phyloP scores from a whole-genome alignment of 106 monocot genomes.

The Allium sativum region DNA sequence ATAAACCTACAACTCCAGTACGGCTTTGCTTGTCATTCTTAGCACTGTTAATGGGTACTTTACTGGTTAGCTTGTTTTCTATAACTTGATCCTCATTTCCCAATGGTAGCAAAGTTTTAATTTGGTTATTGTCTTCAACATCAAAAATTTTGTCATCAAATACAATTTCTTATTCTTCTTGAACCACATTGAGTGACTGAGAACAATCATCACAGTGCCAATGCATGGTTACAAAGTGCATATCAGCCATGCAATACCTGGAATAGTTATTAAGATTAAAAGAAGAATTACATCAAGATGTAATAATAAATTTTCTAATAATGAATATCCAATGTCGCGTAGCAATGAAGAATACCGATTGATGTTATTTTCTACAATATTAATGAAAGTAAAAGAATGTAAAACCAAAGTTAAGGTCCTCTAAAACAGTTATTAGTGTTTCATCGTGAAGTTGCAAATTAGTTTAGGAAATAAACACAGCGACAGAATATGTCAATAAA shows the following conservation, averaged over 20 bases:
- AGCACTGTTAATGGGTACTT: neutral
- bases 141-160: neutral
- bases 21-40: neutral
- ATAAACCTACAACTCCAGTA: neutral
- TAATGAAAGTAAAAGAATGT: no score
- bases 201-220: neutral
- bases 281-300: no score
- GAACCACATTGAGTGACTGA: neutral
- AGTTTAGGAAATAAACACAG: no score
- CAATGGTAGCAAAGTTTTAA: neutral
- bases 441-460: no score
- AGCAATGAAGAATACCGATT: no score
- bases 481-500: no score
- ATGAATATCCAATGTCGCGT: no score
- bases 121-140: neutral
- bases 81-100: neutral
- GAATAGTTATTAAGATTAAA: neutral
- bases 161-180: neutral
- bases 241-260: neutral
- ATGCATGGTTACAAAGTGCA: neutral
- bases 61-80: neutral
- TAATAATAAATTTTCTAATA: no score
- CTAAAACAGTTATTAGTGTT: no score
- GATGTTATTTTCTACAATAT: no score
- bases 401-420: no score